A percentile compares a stretch with the other conserved stretches of the same genome.
Conservation (phyloP, 352 stramenopile species). For the Phytophthora idaei region DNA sequence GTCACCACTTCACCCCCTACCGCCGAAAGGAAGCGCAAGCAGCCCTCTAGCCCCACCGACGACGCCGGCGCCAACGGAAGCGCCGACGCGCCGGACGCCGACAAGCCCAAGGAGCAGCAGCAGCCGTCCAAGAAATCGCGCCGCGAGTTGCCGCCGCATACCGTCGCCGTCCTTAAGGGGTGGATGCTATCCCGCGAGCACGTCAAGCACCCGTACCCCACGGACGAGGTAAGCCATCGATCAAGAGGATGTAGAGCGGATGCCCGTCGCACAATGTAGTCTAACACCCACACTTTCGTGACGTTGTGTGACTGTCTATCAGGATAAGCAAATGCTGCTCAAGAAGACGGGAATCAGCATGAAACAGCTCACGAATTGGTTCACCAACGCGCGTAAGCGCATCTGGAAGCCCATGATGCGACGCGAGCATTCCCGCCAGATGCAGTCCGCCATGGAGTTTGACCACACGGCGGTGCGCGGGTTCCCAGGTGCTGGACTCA, state of each 20-base stretch:
- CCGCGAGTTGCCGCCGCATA: constrained; percentile 82
- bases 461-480: constrained; percentile 55
- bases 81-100: constrained; percentile 26
- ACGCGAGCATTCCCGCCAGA: constrained; percentile 77
- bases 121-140: constrained; percentile 75
- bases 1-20: constrained; percentile 22
- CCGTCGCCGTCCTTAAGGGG: constrained; percentile 84
- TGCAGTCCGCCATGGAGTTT: constrained; percentile 77
- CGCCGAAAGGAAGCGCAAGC: constrained; percentile 36
- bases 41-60: constrained; percentile 33
- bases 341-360: constrained; percentile 91
- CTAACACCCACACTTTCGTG: constrained; percentile 14
- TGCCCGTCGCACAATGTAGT: constrained; percentile 10
- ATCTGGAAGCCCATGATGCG: constrained; percentile 93
- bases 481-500: constrained; percentile 40
- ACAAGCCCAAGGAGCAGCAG: constrained; percentile 46
- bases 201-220: constrained; percentile 90
- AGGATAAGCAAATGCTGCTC: constrained; percentile 91
- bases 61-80: constrained; percentile 34
- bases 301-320: constrained; percentile 11
- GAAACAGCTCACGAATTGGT: constrained; percentile 93
- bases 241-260: constrained; percentile 13
- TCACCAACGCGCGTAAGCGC: constrained; percentile 89
- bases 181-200: constrained; percentile 91
- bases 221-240: constrained; percentile 64